Percentiles rank a stretch among this genome's conserved stretches.
phyloP scores from a whole-genome alignment of 2,329 filamentous ascomycete genomes.

The Fusarium albosuccineum region DNA sequence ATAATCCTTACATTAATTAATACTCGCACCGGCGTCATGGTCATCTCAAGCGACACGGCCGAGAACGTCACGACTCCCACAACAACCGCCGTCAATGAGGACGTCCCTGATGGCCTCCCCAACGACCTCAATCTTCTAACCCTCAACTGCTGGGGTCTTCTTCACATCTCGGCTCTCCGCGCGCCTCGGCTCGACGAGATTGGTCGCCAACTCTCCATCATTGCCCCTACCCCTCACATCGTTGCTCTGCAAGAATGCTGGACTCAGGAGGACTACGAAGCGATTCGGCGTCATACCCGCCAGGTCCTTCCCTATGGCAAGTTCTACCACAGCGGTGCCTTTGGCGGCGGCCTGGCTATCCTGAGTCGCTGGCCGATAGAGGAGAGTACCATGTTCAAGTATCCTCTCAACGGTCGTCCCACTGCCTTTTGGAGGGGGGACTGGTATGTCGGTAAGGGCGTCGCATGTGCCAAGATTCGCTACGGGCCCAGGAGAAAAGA shows the following conservation, averaged over 20 bases:
- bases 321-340: slow-evolving; percentile 91
- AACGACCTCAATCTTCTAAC: slow-evolving; percentile 82
- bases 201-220: slow-evolving; percentile 79
- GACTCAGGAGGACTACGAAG: slow-evolving; percentile 85
- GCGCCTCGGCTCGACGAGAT: slow-evolving; percentile 85
- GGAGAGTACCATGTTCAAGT: slow-evolving; percentile 86
- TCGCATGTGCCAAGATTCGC: slow-evolving; percentile 84
- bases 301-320: slow-evolving; percentile 88
- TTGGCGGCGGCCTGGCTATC: slow-evolving; percentile 90
- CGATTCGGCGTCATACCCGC: slow-evolving; percentile 79
- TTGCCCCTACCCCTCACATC: slow-evolving; percentile 80
- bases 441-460: slow-evolving; percentile 96
- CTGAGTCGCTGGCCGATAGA: slow-evolving; percentile 93
- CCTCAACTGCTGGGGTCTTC: slow-evolving; percentile 97
- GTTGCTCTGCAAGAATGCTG: slow-evolving; percentile 97
- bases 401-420: slow-evolving; percentile 92
- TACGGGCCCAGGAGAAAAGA: slow-evolving; percentile 75
- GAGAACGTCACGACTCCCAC: slow-evolving; percentile 39
- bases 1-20: slow-evolving; percentile 22
- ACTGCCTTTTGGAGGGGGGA: slow-evolving; percentile 95
- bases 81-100: slow-evolving; percentile 29
- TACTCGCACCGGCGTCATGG: slow-evolving; percentile 36
- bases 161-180: slow-evolving; percentile 84
- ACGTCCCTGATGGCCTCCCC: slow-evolving; percentile 54
- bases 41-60: slow-evolving; percentile 34